These are phyloP conservation scores for Globisporangium uncinulatum DNA, from an alignment of 352 stramenopile species.

Conservation along the genomic window DNA sequence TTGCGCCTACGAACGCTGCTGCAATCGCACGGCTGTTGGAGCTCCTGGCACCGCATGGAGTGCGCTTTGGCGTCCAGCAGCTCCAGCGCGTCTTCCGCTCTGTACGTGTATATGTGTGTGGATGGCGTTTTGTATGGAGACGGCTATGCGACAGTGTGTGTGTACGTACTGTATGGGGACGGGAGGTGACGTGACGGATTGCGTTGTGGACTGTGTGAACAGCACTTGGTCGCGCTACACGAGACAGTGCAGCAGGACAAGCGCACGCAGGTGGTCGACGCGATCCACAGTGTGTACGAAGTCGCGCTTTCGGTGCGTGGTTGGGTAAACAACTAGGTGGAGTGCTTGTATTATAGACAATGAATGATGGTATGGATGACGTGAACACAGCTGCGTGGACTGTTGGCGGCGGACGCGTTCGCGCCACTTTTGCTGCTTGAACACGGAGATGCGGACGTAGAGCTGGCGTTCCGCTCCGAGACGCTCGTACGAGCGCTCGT, in stretches of 20 bases:
- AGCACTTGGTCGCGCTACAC: constrained; percentile 44
- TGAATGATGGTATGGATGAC: background rate
- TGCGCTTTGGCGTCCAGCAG: constrained; percentile 16
- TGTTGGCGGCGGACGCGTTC: constrained; percentile 20
- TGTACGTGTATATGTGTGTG: constrained; percentile 11
- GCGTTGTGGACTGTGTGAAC: background rate
- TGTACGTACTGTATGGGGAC: too few relatives aligned
- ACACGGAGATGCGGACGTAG: constrained; percentile 16
- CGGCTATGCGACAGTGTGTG: too few relatives aligned
- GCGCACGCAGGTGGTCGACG: constrained; percentile 29
- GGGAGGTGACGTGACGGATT: too few relatives aligned
- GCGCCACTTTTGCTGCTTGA: constrained; percentile 27
- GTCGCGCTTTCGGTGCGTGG: constrained; percentile 32
- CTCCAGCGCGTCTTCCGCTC: constrained; percentile 31
- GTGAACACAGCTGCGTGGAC: constrained; percentile 6
- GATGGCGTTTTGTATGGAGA: background rate
- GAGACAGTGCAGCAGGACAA: constrained; percentile 16
- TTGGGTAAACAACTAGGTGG: background rate
- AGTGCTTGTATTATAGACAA: background rate
- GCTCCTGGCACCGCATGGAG: constrained; percentile 13
- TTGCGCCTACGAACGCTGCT: constrained; percentile 25
- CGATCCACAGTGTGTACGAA: constrained; percentile 40
- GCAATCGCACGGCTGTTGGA: constrained; percentile 24
- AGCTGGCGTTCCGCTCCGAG: constrained; percentile 18
- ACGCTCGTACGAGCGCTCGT: constrained; percentile 46